Conservation (phyloP, 169 alveolate species). For the Sarcocystis neurona region DNA sequence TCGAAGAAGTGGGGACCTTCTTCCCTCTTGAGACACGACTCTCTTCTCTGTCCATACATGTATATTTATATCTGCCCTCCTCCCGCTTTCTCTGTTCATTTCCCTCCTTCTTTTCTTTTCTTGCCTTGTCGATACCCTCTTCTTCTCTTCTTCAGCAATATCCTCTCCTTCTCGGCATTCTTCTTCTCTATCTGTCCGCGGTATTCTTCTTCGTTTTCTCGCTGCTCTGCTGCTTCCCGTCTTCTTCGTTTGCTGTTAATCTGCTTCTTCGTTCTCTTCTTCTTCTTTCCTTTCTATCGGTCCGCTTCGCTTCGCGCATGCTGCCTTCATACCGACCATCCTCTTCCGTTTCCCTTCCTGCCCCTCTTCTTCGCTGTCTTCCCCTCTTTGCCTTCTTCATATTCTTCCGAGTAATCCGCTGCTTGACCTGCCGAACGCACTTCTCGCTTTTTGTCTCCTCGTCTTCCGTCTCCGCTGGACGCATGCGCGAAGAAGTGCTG, state of each 20-base stretch:
- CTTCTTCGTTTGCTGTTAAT: neutral
- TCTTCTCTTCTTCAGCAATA: neutral
- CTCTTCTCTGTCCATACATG: neutral
- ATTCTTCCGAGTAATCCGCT: no score
- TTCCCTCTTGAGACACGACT: neutral
- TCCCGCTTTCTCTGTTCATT: neutral
- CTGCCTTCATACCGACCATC: conserved; percentile 6
- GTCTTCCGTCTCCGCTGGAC: neutral
- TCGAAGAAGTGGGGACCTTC: neutral
- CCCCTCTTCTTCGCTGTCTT: no score
- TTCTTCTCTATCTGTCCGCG: neutral
- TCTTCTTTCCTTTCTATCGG: neutral
- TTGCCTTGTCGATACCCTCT: neutral
- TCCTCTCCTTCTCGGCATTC: neutral
- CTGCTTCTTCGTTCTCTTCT: neutral
- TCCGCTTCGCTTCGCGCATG: neutral
- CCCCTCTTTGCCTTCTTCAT: neutral
- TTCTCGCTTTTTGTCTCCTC: neutral
- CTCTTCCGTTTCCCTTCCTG: neutral
- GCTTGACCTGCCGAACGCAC: neutral
- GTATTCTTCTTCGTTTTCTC: neutral
- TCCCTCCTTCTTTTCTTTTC: neutral
- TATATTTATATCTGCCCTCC: neutral
- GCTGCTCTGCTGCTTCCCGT: neutral
- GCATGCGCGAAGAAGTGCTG: neutral